These are phyloP conservation scores for Graphilbum sp. DNA, from an alignment of 2,329 filamentous ascomycete species.

Conservation along the genomic window DNA sequence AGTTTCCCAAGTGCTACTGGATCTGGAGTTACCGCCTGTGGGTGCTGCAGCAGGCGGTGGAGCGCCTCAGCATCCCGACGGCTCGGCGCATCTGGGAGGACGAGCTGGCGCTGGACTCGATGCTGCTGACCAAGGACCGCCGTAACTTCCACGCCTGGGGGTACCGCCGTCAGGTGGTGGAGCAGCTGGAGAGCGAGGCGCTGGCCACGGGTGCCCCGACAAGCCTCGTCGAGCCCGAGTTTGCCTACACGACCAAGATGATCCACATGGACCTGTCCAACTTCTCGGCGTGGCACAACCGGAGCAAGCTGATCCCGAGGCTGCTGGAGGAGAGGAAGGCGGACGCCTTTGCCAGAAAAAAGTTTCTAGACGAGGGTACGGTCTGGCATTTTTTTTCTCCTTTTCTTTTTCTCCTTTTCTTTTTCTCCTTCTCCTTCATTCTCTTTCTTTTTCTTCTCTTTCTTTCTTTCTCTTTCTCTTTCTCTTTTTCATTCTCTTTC, in stretches of 20 bases:
- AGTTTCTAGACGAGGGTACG: constrained; percentile 56
- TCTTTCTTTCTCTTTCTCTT: neutral
- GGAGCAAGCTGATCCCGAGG: constrained; percentile 66
- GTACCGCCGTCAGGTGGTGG: constrained; percentile 67
- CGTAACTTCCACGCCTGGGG: constrained; percentile 97
- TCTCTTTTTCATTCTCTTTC: no score
- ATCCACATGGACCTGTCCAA: constrained; percentile 75
- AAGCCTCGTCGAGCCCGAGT: constrained; percentile 65
- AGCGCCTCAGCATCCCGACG: constrained; percentile 35
- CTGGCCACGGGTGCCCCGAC: constrained; percentile 17
- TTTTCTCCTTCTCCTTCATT: no score
- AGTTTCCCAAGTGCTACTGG: constrained; percentile 97
- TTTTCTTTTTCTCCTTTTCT: neutral
- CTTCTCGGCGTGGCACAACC: constrained; percentile 92
- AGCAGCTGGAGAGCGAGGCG: constrained; percentile 47
- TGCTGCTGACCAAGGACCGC: constrained; percentile 75
- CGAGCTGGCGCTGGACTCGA: constrained; percentile 66
- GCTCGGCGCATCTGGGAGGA: constrained; percentile 62
- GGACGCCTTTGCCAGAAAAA: constrained; percentile 41
- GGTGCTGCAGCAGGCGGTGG: constrained; percentile 58
- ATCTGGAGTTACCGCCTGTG: constrained; percentile 94
- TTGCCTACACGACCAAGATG: constrained; percentile 82
- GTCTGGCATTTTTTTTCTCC: neutral
- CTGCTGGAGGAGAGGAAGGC: constrained; percentile 57
- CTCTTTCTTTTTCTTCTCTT: no score